Conservation (phyloP, 1,139 yeast genomes). For the Yamadazyma diospyri region DNA sequence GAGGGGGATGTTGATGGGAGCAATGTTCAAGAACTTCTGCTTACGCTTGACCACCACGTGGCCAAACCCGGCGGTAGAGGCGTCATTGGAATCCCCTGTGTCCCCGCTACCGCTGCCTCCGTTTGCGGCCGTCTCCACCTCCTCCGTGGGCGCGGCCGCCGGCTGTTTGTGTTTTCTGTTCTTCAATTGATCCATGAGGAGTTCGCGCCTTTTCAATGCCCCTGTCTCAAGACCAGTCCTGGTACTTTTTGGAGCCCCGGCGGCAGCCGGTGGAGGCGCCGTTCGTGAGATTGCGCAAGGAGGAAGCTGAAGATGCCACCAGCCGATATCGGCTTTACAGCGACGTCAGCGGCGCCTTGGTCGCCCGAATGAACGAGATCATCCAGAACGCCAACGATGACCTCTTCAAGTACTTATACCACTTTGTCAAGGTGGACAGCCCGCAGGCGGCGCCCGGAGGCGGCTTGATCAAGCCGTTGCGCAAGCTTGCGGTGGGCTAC, state of each 20-base stretch:
- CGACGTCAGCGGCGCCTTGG: slow-evolving; percentile 14
- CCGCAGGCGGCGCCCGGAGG: not conserved
- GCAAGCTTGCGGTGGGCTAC: slow-evolving; percentile 39
- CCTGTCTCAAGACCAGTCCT: no score
- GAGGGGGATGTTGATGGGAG: slow-evolving; percentile 56
- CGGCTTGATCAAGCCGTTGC: slow-evolving; percentile 5
- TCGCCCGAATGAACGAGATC: slow-evolving; percentile 7
- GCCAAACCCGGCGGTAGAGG: not conserved
- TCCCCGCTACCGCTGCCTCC: not conserved
- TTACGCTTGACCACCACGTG: slow-evolving; percentile 4
- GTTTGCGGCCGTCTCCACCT: not conserved
- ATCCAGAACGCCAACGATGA: slow-evolving; percentile 41
- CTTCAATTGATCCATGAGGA: slow-evolving; percentile 2
- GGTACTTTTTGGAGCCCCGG: slow-evolving; percentile 4
- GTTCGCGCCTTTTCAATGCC: no score
- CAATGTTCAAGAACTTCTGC: slow-evolving; percentile 27
- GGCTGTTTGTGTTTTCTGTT: not conserved
- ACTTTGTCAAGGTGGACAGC: slow-evolving; percentile 7
- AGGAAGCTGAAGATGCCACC: no score
- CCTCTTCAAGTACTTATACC: slow-evolving; percentile 9
- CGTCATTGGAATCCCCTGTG: not conserved
- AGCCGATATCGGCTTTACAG: slow-evolving; percentile 37
- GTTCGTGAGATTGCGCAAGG: not conserved
- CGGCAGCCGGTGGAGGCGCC: not conserved
- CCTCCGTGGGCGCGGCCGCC: slow-evolving; percentile 7